Conservation (phyloP, 2,329 filamentous ascomycete species). For the Penicillium concentricum region DNA sequence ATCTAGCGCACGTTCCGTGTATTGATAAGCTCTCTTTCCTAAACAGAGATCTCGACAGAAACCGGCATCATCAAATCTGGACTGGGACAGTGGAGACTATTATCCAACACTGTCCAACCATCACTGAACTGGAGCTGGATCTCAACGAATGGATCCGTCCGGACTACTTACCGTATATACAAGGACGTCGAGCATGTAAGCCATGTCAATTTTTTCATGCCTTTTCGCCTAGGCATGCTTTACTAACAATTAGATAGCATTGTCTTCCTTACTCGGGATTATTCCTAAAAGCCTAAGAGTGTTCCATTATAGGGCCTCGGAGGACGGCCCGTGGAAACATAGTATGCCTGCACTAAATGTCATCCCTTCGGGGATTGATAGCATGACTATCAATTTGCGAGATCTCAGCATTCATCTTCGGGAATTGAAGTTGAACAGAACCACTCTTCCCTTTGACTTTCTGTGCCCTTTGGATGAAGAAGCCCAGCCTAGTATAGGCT, state of each 20-base stretch:
- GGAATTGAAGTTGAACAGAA: not conserved
- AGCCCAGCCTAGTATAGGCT: not conserved
- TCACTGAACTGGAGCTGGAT: slow-evolving; percentile 1
- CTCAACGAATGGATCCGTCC: slow-evolving; percentile 8
- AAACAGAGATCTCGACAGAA: not conserved
- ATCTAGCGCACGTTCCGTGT: not conserved
- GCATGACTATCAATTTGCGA: not conserved
- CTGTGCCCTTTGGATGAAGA: not conserved
- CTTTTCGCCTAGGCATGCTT: not conserved
- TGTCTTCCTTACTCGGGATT: not conserved
- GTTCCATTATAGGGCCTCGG: not conserved
- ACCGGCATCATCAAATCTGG: slow-evolving; percentile 1
- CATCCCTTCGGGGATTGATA: not conserved
- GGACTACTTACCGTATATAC: slow-evolving; percentile 7
- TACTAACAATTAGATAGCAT: not conserved
- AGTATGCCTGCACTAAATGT: not conserved
- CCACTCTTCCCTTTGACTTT: slow-evolving; percentile 1
- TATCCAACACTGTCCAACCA: not conserved
- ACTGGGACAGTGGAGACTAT: slow-evolving; percentile 2
- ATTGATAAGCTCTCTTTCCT: slow-evolving; percentile 6
- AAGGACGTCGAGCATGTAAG: slow-evolving; percentile 10
- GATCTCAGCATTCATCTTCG: slow-evolving; percentile 1
- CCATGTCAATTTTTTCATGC: not conserved
- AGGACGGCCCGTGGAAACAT: not conserved
- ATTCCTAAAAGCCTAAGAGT: not conserved